Percentiles rank a stretch among this genome's conserved stretches.
Evolutionary conservation across 768 basidiomycete genomes (phyloP).

Genomic region (Dentipellis fragilis): DNA sequence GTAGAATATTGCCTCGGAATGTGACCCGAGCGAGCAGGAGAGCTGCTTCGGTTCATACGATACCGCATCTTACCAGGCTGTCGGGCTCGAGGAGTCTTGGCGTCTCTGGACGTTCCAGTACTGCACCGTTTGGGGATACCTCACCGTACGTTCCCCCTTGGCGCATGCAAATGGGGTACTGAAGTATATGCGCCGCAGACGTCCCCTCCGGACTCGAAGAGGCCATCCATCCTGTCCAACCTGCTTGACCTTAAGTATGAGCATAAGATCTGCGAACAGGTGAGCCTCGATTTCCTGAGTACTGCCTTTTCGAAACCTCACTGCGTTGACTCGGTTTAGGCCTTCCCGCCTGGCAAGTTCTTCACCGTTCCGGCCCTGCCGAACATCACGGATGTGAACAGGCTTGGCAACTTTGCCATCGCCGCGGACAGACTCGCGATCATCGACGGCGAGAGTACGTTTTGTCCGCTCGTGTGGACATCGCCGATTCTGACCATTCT

Average conservation of each 20-base stretch:
- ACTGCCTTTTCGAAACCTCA: background rate
- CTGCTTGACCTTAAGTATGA: conserved; percentile 65
- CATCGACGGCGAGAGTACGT: conserved; percentile 73
- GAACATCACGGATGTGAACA: conserved; percentile 76
- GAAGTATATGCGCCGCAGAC: conserved; percentile 32
- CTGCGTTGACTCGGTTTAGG: conserved; percentile 27
- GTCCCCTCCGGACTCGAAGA: conserved; percentile 56
- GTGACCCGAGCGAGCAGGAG: conserved; percentile 31
- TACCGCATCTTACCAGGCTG: conserved; percentile 48
- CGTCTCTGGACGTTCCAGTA: conserved; percentile 86
- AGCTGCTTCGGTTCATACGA: conserved; percentile 85
- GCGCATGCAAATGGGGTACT: background rate
- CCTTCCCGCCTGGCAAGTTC: conserved; percentile 68
- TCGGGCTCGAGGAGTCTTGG: conserved; percentile 67
- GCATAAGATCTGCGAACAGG: conserved; percentile 59
- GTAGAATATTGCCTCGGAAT: conserved; percentile 11
- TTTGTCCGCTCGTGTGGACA: background rate
- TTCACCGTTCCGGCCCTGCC: conserved; percentile 65
- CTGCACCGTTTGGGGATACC: conserved; percentile 95
- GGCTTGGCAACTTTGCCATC: conserved; percentile 75
- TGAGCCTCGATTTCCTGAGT: conserved; percentile 16
- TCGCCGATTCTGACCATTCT: background rate
- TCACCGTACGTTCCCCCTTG: conserved; percentile 40
- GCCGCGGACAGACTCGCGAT: conserved; percentile 76
- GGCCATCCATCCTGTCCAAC: conserved; percentile 72